Evolutionary conservation across 192 early-diverging fungal genomes (phyloP), one percentile per base, ranked within the genome.

Genomic region (Coemansia sp.): DNA sequence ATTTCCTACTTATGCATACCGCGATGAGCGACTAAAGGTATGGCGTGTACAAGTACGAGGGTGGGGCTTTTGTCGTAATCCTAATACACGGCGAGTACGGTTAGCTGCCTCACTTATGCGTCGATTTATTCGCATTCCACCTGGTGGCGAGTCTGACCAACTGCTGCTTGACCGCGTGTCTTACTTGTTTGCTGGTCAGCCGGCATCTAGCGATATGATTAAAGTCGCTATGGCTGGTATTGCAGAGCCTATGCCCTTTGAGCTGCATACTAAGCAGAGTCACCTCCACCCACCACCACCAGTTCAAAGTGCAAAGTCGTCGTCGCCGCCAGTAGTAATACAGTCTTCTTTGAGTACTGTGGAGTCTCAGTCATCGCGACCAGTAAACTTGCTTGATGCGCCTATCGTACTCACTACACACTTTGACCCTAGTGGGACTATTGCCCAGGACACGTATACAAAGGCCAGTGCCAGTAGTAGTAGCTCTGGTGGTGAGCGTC

Each of bases 11-110:
- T 78, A 67, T 37, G 80, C 80, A 38, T 77, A 61, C 65, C 80
- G 76, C 49, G 80, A 83, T 66, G 80, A 83, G 58, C 69, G 73
- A 47, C 66, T 78, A 26, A 83, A 78, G 50, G 80, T 73, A 3
- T 83, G 80, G 80, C 66, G 80, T 5, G 73, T 83, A 30, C 80
- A 83, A 28, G 76, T 83, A 28, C 76, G 76, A 23, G 80, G 80
- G 7, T 83, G 80, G 80, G 75, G 35, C 13, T 83, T 68, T 28
- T 67, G 76, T 44, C 75, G 80, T 39, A 72, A 83, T 59, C 66
- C 76, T 1, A 63, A 30, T 6, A 67, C 75, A 3, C 44, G 72
- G 21, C 72, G 73, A 4, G 80, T 83, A 26, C 68, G 80, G 0
- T 39, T 74, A 9, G 72, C 80, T 0, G 73, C 75, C 1, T 46